Conservation (phyloP, 352 stramenopile species). For the Albugo laibachii region DNA sequence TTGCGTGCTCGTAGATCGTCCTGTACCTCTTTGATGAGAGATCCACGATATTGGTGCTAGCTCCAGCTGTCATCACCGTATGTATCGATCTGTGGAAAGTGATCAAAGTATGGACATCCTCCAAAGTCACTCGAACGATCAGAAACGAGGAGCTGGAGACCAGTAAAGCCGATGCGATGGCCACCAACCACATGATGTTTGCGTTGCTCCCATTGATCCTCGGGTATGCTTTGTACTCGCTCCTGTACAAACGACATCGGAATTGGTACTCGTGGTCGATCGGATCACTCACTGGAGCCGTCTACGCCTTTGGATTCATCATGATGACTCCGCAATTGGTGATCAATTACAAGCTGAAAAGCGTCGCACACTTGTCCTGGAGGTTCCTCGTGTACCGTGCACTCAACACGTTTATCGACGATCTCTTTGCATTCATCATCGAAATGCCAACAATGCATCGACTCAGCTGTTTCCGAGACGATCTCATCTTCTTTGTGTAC, state of each 20-base stretch:
- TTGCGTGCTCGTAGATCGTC: slow-evolving; percentile 35
- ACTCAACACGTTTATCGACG: slow-evolving; percentile 88
- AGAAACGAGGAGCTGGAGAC: slow-evolving; percentile 17
- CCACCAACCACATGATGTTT: slow-evolving; percentile 68
- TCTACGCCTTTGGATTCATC: slow-evolving; percentile 84
- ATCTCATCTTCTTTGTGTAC: slow-evolving; percentile 83
- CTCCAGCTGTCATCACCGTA: slow-evolving; percentile 31
- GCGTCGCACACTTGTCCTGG: slow-evolving; percentile 83
- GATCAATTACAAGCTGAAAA: slow-evolving; percentile 87
- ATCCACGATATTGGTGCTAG: slow-evolving; percentile 85
- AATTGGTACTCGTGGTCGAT: slow-evolving; percentile 76
- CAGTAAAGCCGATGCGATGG: slow-evolving; percentile 53
- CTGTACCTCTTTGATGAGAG: slow-evolving; percentile 92
- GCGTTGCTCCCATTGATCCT: slow-evolving; percentile 48
- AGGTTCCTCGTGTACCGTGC: slow-evolving; percentile 87
- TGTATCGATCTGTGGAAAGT: slow-evolving; percentile 83
- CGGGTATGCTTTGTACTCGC: slow-evolving; percentile 60
- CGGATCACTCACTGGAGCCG: slow-evolving; percentile 63
- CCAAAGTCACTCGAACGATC: background rate
- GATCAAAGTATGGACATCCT: slow-evolving; percentile 27
- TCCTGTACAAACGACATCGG: slow-evolving; percentile 63
- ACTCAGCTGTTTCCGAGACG: slow-evolving; percentile 78
- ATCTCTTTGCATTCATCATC: slow-evolving; percentile 83
- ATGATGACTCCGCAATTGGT: slow-evolving; percentile 85
- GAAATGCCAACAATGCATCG: slow-evolving; percentile 83